These are phyloP conservation scores for Colletotrichum siamense DNA, from an alignment of 2,329 filamentous ascomycete genomes.

Conservation along the genomic window DNA sequence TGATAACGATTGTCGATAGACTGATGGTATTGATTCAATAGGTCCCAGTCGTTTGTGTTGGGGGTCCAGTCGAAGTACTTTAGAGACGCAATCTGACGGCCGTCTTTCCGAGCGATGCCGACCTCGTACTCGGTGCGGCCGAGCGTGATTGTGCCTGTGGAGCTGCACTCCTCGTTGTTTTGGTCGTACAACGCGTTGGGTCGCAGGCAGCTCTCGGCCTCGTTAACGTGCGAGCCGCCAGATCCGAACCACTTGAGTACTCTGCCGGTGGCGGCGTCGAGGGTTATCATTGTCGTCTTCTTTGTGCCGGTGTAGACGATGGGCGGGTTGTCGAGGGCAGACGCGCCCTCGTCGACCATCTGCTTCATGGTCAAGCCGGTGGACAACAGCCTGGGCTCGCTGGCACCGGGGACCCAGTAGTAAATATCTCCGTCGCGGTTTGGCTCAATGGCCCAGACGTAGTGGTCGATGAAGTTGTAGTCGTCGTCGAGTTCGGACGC, in stretches of 20 bases:
- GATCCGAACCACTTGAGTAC: constrained; percentile 87
- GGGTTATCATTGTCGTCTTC: constrained; percentile 85
- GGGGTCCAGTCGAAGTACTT: constrained; percentile 95
- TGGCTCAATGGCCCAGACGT: constrained; percentile 95
- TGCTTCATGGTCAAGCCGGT: constrained; percentile 82
- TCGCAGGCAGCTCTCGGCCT: constrained; percentile 76
- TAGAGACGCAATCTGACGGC: constrained; percentile 82
- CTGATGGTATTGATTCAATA: constrained; percentile 79
- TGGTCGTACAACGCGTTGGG: constrained; percentile 71
- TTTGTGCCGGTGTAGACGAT: constrained; percentile 93
- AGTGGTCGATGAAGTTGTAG: constrained; percentile 77
- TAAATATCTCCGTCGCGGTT: constrained; percentile 87
- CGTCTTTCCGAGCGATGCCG: constrained; percentile 77
- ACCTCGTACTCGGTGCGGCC: constrained; percentile 91
- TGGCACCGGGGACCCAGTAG: constrained; percentile 75
- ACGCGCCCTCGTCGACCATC: constrained; percentile 82
- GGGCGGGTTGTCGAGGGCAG: constrained; percentile 74
- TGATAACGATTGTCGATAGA: constrained; percentile 91
- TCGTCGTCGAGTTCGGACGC: constrained; percentile 64
- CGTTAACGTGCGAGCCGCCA: constrained; percentile 69
- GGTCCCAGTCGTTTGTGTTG: constrained; percentile 88
- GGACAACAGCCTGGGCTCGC: constrained; percentile 64
- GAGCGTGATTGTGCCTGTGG: constrained; percentile 80
- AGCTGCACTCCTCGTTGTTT: constrained; percentile 77
- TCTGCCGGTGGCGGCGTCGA: constrained; percentile 85